Percentiles rank a stretch among this genome's conserved stretches.
Conservation (phyloP, 2,329 filamentous ascomycete genomes). For the Fusarium siculi region DNA sequence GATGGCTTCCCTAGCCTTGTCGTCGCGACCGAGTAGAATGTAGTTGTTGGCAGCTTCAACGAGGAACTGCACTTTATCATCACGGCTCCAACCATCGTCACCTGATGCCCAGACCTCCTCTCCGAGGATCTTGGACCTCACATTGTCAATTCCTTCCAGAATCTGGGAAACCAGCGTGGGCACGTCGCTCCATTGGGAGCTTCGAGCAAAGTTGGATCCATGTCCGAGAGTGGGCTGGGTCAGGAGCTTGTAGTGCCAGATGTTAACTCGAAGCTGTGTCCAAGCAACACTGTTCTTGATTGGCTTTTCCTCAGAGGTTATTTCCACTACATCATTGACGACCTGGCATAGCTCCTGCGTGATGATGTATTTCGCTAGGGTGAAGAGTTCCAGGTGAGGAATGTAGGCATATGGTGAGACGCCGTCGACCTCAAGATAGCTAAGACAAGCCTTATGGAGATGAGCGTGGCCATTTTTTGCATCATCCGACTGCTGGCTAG, state of each 20-base stretch:
- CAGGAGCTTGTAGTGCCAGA: constrained; percentile 73
- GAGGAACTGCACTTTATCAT: constrained; percentile 75
- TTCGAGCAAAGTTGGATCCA: constrained; percentile 65
- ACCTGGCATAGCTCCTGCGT: constrained; percentile 41
- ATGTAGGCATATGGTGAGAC: constrained; percentile 87
- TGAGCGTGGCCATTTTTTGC: constrained; percentile 45
- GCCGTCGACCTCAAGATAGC: constrained; percentile 80
- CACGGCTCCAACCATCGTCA: constrained; percentile 52
- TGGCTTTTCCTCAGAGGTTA: constrained; percentile 47
- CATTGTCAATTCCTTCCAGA: constrained; percentile 54
- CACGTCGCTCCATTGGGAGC: constrained; percentile 68
- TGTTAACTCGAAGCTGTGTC: constrained; percentile 76
- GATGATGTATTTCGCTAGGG: constrained; percentile 70
- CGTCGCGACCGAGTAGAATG: constrained; percentile 84
- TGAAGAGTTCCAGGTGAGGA: constrained; percentile 85
- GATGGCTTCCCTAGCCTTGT: constrained; percentile 77
- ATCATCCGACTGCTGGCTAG: constrained; percentile 15
- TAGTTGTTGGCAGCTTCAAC: constrained; percentile 86
- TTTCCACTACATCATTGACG: constrained; percentile 38
- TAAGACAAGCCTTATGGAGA: constrained; percentile 69
- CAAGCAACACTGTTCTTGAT: constrained; percentile 64
- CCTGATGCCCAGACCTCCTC: constrained; percentile 52
- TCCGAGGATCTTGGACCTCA: constrained; percentile 53
- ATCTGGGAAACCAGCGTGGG: constrained; percentile 65
- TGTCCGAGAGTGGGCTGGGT: constrained; percentile 66